phyloP scores from a whole-genome alignment of 139 green algal species.

The Chlamydomonas eustigma region DNA sequence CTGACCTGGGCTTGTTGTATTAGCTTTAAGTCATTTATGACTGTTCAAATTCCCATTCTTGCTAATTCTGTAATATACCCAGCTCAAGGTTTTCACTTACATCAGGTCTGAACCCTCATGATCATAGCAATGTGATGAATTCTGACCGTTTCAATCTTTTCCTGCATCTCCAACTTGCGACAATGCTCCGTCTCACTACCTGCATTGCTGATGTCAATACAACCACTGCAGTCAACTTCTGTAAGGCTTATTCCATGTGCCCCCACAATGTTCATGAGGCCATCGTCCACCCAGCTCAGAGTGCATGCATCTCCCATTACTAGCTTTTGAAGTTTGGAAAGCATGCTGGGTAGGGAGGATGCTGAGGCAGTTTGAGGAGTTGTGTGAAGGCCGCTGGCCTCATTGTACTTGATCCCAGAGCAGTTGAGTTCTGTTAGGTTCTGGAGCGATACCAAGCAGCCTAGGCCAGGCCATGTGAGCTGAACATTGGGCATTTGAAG shows the following conservation, averaged over 20 bases:
- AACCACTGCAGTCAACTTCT: constrained; percentile 4
- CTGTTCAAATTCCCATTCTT: too few species aligned
- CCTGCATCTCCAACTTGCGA: too few species aligned
- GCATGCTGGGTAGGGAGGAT: neutral
- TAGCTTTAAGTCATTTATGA: too few species aligned
- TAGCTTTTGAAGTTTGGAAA: neutral
- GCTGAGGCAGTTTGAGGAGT: too few species aligned
- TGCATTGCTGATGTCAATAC: constrained; percentile 3
- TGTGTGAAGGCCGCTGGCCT: too few species aligned
- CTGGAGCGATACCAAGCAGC: neutral
- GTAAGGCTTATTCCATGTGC: neutral
- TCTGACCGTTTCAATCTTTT: too few species aligned
- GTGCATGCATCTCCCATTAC: constrained; percentile 13
- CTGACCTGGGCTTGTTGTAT: too few species aligned
- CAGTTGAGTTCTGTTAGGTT: neutral
- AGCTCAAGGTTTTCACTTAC: too few species aligned
- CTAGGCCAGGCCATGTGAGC: constrained; percentile 8
- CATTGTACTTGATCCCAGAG: constrained; percentile 13
- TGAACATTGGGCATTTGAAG: neutral
- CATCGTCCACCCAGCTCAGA: constrained; percentile 6
- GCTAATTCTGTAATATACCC: too few species aligned
- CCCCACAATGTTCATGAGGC: constrained; percentile 2
- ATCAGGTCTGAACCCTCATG: too few species aligned
- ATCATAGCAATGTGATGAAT: too few species aligned
- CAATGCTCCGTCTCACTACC: too few species aligned